A percentile compares a stretch with the other conserved stretches of the same genome.
Evolutionary conservation across 129 eudicot species (phyloP).

Genomic region (Chrysanthemum seticuspe): DNA sequence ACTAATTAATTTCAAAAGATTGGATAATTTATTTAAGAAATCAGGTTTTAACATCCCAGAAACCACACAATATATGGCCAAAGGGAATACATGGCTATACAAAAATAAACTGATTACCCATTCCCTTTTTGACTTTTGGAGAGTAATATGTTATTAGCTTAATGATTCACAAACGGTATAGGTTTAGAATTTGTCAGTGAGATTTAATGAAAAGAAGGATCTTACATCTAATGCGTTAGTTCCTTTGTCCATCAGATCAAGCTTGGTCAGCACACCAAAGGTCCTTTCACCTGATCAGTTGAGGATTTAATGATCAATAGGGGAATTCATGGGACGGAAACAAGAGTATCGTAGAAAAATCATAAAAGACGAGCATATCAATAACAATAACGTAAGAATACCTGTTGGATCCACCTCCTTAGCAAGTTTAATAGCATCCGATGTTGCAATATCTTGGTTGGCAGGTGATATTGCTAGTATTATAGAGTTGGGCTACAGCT

Average conservation of each 20-base stretch:
- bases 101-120: background rate
- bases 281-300: slow-evolving; percentile 73
- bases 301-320: background rate
- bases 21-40: no score
- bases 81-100: no score
- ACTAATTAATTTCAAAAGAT: no score
- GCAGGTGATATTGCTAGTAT: slow-evolving; percentile 94
- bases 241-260: slow-evolving; percentile 93
- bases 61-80: no score
- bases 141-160: no score
- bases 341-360: background rate
- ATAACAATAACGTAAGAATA: slow-evolving; percentile 22
- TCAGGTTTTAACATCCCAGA: no score
- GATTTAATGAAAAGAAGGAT: slow-evolving; percentile 8
- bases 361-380: background rate
- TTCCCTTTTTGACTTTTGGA: background rate
- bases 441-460: slow-evolving; percentile 91
- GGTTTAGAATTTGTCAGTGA: background rate
- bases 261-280: slow-evolving; percentile 83
- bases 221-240: slow-evolving; percentile 84
- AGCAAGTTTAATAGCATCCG: slow-evolving; percentile 87
- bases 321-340: background rate
- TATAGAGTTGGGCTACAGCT: slow-evolving; percentile 68
- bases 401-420: slow-evolving; percentile 90
- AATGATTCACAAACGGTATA: no score